Evolutionary conservation across 1,139 yeast species (phyloP).

Genomic region (Yamadazyma friedrichii): DNA sequence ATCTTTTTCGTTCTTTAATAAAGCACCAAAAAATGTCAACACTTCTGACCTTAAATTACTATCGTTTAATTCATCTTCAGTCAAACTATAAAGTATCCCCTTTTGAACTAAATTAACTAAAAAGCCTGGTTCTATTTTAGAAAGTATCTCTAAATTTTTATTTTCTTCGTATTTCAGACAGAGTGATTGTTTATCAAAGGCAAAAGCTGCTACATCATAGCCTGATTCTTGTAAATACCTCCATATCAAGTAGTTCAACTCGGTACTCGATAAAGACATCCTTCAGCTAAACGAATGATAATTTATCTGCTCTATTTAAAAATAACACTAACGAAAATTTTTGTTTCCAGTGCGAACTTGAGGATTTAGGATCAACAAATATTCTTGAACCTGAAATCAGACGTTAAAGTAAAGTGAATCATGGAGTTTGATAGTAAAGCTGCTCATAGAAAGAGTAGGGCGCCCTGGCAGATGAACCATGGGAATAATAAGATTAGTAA

Average conservation of each 20-base stretch:
- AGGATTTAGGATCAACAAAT: slow-evolving; percentile 1
- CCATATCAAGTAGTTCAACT: slow-evolving; percentile 90
- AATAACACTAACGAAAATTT: slow-evolving; percentile 1
- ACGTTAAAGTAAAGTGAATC: background rate
- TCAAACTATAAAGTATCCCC: slow-evolving; percentile 67
- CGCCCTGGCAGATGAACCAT: slow-evolving; percentile 38
- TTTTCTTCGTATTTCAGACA: slow-evolving; percentile 57
- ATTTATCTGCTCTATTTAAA: background rate
- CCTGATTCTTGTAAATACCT: slow-evolving; percentile 91
- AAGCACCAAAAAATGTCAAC: slow-evolving; percentile 31
- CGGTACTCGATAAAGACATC: slow-evolving; percentile 83
- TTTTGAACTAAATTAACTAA: slow-evolving; percentile 79
- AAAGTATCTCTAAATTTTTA: slow-evolving; percentile 46
- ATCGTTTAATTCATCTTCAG: slow-evolving; percentile 26
- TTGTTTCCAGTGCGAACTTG: slow-evolving; percentile 1
- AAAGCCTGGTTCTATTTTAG: slow-evolving; percentile 61
- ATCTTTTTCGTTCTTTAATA: slow-evolving; percentile 24
- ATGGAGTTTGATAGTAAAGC: slow-evolving; percentile 33
- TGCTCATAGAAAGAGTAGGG: slow-evolving; percentile 42
- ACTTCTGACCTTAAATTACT: slow-evolving; percentile 17
- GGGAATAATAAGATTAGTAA: slow-evolving; percentile 21
- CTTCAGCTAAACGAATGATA: background rate
- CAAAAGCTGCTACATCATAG: slow-evolving; percentile 73
- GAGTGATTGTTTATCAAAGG: slow-evolving; percentile 72
- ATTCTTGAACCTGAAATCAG: too few relatives aligned